Base-by-base conservation (phyloP, 768 basidiomycete species). In the Kwoniella mangroviensis region DNA sequence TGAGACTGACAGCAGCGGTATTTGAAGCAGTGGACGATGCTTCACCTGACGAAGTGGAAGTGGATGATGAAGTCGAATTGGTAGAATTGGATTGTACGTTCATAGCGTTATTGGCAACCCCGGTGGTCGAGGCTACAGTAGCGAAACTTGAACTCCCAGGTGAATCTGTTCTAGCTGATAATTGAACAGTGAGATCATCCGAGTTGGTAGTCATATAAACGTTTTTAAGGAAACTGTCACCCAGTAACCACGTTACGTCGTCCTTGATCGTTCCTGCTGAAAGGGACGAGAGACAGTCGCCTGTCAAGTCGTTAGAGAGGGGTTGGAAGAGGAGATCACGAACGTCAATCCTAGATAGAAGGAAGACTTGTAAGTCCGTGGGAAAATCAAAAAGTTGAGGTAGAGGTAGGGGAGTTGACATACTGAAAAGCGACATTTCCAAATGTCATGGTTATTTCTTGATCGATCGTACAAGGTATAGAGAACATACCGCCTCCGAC, bases 281-380 rank as follows among this genome's bases (percentile, higher is more conserved):
- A 78, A 94, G 90, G 17, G 91, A 90, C 63, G 90, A 90, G 12
- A 87, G 74, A 80, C 93, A 94, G 11, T 69, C 40, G 21, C 72
- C 69, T 49, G 40, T 22, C n/a, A 68, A 45, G 21, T 65, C 63
- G 54, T 59, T 43, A 2, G 41, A 58, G 21, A 61, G 21, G 5
- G 69, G 72, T 28, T 67, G 66, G 69, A 73, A 72, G 65, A 73
- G 56, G 15, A 75, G 68, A 43, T 70, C 74, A 2, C 69, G 66
- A n/a, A 63, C 70, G 60, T 73, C 74, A 45, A 73, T 71, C 52
- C 71, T 75, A 40, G 56, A 26, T 26, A 26, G 26, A 26, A 26
- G 4, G 4, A 26, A 26, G 26, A 26, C 26, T 4, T 26, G 26
- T 26, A 2, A 26, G 26, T n/a, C n/a, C n/a, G n/a, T 26, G 26